These are phyloP conservation scores for Lyophyllum semitale DNA, from an alignment of 768 basidiomycete species.

Conservation along the genomic window DNA sequence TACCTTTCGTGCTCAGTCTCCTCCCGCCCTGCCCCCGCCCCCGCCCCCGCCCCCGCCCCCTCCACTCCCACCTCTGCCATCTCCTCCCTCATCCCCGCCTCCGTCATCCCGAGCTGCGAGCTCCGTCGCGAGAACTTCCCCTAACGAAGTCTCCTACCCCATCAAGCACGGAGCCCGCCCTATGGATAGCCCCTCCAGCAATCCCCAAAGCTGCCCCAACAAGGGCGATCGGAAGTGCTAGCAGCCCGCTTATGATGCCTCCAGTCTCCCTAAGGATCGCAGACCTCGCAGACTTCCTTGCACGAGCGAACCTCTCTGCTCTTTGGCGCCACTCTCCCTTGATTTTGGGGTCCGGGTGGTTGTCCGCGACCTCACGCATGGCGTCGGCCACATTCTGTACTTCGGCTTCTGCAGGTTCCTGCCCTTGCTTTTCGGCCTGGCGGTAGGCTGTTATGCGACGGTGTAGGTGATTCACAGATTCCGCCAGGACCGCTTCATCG, in stretches of 20 bases:
- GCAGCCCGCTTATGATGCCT: not conserved
- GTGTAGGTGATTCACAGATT: slow-evolving; percentile 3
- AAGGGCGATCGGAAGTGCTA: not conserved
- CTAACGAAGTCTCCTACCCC: slow-evolving; percentile 1
- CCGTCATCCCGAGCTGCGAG: too few species aligned
- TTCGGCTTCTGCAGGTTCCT: slow-evolving; percentile 5
- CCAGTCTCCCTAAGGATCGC: slow-evolving; percentile 1
- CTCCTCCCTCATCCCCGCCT: too few species aligned
- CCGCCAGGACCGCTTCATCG: not conserved
- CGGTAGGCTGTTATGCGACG: slow-evolving; percentile 1
- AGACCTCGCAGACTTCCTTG: not conserved
- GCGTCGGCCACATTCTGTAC: slow-evolving; percentile 7
- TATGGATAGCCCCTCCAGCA: not conserved
- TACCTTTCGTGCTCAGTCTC: too few species aligned
- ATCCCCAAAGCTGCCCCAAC: not conserved
- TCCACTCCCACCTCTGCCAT: too few species aligned
- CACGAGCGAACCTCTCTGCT: slow-evolving; percentile 10
- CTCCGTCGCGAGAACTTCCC: not conserved
- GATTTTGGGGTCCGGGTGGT: slow-evolving; percentile 5
- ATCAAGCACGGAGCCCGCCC: not conserved
- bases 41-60: too few species aligned
- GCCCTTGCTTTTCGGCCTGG: not conserved
- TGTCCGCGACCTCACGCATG: slow-evolving; percentile 14
- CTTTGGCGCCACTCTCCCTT: slow-evolving; percentile 5
- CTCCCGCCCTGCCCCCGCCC: too few species aligned